Percentiles rank a stretch among this genome's conserved stretches.
phyloP scores from a whole-genome alignment of 139 green algal species.

The Eudorina sp. region DNA sequence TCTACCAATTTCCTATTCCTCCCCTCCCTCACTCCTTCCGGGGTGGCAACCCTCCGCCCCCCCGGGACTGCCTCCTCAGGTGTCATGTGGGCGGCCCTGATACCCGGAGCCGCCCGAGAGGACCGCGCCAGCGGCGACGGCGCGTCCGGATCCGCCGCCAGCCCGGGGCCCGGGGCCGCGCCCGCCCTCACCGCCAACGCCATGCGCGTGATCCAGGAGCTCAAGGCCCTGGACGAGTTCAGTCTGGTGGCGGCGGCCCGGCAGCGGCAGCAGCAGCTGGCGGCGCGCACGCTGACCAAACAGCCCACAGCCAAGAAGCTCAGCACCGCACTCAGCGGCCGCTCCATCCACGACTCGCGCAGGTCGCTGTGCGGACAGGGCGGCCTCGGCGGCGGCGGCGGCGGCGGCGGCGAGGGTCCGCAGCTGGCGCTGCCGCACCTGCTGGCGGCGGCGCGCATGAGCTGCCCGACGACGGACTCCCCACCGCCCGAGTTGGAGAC shows the following conservation, averaged over 20 bases:
- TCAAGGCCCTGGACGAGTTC: conserved; percentile 37
- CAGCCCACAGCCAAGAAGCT: not conserved
- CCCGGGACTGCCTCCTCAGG: not conserved
- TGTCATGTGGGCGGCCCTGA: not conserved
- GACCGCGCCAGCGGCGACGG: not conserved
- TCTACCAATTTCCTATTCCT: too few species aligned
- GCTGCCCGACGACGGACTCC: not conserved
- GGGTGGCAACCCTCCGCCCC: too few species aligned
- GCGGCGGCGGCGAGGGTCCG: not conserved
- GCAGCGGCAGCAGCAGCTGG: conserved; percentile 34
- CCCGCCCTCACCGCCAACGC: not conserved
- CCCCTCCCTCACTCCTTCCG: too few species aligned
- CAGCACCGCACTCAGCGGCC: not conserved
- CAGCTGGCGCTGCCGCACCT: not conserved
- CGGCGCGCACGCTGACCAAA: not conserved
- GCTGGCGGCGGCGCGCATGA: not conserved
- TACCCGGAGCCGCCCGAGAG: not conserved
- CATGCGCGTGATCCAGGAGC: not conserved
- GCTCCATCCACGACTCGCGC: not conserved
- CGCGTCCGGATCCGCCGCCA: too few species aligned
- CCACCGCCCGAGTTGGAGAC: not conserved
- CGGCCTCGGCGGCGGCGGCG: not conserved
- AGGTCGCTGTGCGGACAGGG: not conserved
- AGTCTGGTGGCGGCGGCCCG: conserved; percentile 34
- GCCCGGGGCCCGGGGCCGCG: not conserved